Base-by-base conservation (phyloP, 2,329 filamentous ascomycete genomes). In the Cercospora sp. region DNA sequence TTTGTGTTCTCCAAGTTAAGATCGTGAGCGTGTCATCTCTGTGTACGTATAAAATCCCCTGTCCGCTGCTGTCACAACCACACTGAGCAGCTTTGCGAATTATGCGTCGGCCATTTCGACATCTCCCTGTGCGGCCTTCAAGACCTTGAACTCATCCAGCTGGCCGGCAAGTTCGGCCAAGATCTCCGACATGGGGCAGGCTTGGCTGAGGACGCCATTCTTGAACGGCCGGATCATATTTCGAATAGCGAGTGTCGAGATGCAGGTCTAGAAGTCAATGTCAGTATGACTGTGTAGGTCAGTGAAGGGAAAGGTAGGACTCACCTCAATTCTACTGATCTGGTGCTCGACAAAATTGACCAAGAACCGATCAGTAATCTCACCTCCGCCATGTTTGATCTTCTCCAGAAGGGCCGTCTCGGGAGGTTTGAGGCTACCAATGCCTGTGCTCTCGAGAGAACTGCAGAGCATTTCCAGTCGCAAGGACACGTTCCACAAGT, bases 381-480 rank as follows among this genome's bases (percentile, higher is more conserved):
- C 93, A 10, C 92, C 93, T 61, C 91, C 92, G 51, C 89, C 82
- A 67, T 85, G 83, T 79, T 88, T 90, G 81, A 90, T 88, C 71
- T 86, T 83, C 76, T 97, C 93, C 72, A 97, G 82, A 65, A 98
- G 81, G 72, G 92, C 91, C 39, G 91, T 92, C 81, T 97, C 93
- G 0, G 94, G 93, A 65, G 91, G 86, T 76, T 92, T 90, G 70
- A 97, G 81, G 7, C 86, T 85, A 1, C 84, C 82, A 5, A 85
- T 84, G 1, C 85, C 87, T 2, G 87, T 85, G 64, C 88, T 88
- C 79, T 98, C 94, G n/a, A 99, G 83, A 59, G 89, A 88, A 76
- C 91, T 93, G 80, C 95, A 99, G 65, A 99, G 83, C 89, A 95
- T 96, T 82, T 99, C 95, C 28, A 99, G 84, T 59, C 94, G 88